Evolutionary conservation across 805 yeast species (phyloP), one percentile per base, ranked within the genome.

Genomic region (Zygotorulaspora chibaensis): DNA sequence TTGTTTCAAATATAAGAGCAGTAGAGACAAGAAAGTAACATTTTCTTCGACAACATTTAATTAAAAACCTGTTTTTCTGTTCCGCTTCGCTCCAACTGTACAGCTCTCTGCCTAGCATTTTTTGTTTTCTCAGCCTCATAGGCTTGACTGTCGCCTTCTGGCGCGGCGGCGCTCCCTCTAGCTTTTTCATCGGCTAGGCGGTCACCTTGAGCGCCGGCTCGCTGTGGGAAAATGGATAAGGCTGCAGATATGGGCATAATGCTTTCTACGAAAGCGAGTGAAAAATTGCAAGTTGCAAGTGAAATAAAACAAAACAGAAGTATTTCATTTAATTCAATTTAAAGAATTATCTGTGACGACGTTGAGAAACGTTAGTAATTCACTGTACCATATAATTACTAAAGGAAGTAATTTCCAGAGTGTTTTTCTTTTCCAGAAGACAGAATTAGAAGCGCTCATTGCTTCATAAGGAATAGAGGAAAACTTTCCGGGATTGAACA

Each of bases 271-370:
- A 33, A 33, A 16, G 37, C 28, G 16, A 36, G 48, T 45, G 48
- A 45, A 45, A 45, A 45, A 45, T 45, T 45, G 48, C 40, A 40
- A 45, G 40, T 15, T n/a, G 36, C n/a, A 13, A 13, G 15, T 29
- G 33, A 33, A 33, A 17, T 17, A 10, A n/a, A 11, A 5, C n/a
- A 33, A 6, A 16, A 17, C 11, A 13, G 20, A 33, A n/a, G 25
- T 20, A 20, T 20, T 5, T 20, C 4, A 5, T 20, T 20, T 20
- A 20, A 4, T 20, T 20, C 4, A 7, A 20, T 20, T 5, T 20
- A 20, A 20, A 20, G 7, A 20, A 20, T 20, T 5, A 4, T 7
- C 25, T 20, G 25, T 20, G 7, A 20, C 25, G 25, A 20, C 25
- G 25, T 20, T 20, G 25, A 20, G 7, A 20, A 20, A 20, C 25